Evolutionary conservation across 164 flowering plant species (phyloP), one percentile per base, ranked within the genome.

Genomic region (Aristolochia fimbriata): DNA sequence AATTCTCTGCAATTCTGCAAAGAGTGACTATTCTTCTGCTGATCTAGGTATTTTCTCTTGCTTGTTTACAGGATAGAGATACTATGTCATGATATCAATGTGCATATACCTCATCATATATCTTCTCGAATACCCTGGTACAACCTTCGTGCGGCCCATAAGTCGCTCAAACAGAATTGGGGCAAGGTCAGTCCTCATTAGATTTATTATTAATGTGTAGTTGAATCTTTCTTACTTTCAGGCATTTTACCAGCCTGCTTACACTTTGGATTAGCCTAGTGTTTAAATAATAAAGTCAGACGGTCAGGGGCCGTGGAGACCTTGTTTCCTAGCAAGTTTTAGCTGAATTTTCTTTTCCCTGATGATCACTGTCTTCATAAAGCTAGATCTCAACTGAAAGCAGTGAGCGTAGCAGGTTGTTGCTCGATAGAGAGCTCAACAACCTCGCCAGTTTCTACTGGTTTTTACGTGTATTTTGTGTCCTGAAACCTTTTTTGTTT

Each of bases 41-140:
- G 9, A 22, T 4, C 27, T 22, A 5, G 12, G 2, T 27, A 10
- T 23, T 52, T 14, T 25, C 6, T 23, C 19, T 19, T 51, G 17
- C 14, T 56, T 58, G 20, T 17, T 51, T n/a, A 20, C 73, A 75
- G 75, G 78, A 63, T 75, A 47, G 78, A 75, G 69, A 75, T 69
- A 43, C 78, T 74, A n/a, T 71, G 75, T 55, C 98, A 92, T 66
- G 80, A 87, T 58, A 92, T 92, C 71, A 92, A 87, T 62, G 96
- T 89, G 47, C 98, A 87, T 71, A 78, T 89, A 19, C 97, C 96
- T 1, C 98, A 87, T 63, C 96, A 89, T 74, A 70, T 92, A 17
- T 87, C 96, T 59, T 73, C 97, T 20, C 80, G 87, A 65, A 92
- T 92, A 69, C 97, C 98, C 7, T 84, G 90, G 77, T 92, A 92